These are phyloP conservation scores for Podosphaera aphanis DNA, from an alignment of 2,329 filamentous ascomycete genomes.

Conservation along the genomic window DNA sequence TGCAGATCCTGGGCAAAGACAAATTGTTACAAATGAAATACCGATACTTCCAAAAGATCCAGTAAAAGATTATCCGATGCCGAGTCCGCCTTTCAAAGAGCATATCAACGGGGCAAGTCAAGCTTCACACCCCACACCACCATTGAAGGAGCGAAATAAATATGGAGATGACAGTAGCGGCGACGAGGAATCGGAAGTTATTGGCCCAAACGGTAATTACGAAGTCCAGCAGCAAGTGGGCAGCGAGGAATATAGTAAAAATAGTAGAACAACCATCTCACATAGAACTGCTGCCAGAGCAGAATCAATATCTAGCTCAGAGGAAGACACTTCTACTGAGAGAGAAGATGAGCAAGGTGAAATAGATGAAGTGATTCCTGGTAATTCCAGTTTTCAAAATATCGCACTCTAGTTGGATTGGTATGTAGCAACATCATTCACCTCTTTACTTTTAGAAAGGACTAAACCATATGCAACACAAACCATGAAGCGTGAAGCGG, in stretches of 20 bases:
- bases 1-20: constrained; percentile 30
- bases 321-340: constrained; percentile 2
- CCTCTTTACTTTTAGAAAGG: no score
- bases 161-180: constrained; percentile 10
- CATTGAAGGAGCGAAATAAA: constrained; percentile 12
- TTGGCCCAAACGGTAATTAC: background rate
- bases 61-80: constrained; percentile 5
- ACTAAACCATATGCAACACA: no score
- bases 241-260: background rate
- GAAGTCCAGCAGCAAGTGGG: background rate
- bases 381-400: constrained; percentile 38
- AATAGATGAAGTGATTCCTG: constrained; percentile 22
- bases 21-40: constrained; percentile 8
- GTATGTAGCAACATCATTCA: no score
- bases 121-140: constrained; percentile 13
- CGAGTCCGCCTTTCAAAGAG: constrained; percentile 5
- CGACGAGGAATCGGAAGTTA: background rate
- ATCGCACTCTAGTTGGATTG: constrained; percentile 31
- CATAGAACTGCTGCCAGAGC: background rate
- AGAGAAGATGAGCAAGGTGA: constrained; percentile 12
- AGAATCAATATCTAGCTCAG: background rate
- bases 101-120: constrained; percentile 11
- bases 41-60: constrained; percentile 6
- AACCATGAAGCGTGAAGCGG: no score
- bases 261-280: background rate